Evolutionary conservation across 352 stramenopile genomes (phyloP).

Genomic region (Pythium vanterpoolii): DNA sequence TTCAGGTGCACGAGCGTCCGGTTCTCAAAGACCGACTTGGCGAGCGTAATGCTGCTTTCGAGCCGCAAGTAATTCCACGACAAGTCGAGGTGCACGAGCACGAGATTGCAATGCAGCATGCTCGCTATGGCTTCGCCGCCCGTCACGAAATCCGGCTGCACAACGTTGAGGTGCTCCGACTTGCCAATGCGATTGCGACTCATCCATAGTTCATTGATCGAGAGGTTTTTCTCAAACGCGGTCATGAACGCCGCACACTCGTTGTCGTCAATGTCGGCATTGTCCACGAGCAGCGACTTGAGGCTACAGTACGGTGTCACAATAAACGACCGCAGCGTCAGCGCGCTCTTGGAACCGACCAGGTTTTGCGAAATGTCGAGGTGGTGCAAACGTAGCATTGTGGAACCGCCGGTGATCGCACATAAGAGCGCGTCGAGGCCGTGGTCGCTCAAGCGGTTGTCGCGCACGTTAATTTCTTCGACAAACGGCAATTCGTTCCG

Average conservation of each 20-base stretch:
- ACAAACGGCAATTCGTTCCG: conserved; percentile 56
- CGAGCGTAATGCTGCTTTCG: conserved; percentile 69
- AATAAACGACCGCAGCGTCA: conserved; percentile 55
- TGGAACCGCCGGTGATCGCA: conserved; percentile 48
- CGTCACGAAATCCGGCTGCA: conserved; percentile 78
- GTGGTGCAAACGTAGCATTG: conserved; percentile 43
- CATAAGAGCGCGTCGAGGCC: conserved; percentile 56
- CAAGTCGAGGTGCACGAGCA: conserved; percentile 76
- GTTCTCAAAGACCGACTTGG: conserved; percentile 62
- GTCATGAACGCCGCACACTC: conserved; percentile 86
- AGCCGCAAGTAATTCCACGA: conserved; percentile 89
- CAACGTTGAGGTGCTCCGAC: conserved; percentile 86
- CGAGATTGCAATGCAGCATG: conserved; percentile 79
- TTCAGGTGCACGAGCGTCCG: conserved; percentile 62
- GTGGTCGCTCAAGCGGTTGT: conserved; percentile 85
- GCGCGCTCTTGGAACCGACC: conserved; percentile 52
- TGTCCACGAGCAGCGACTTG: conserved; percentile 64
- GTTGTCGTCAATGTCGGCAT: conserved; percentile 85
- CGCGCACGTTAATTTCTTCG: conserved; percentile 78
- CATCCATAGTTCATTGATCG: conserved; percentile 68
- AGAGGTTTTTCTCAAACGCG: conserved; percentile 78
- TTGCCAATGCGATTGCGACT: conserved; percentile 87
- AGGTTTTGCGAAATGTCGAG: conserved; percentile 77
- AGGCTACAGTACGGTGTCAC: conserved; percentile 58
- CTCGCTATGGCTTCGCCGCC: conserved; percentile 87